phyloP scores from a whole-genome alignment of 2,329 filamentous ascomycete genomes.

The Fusarium clavum region DNA sequence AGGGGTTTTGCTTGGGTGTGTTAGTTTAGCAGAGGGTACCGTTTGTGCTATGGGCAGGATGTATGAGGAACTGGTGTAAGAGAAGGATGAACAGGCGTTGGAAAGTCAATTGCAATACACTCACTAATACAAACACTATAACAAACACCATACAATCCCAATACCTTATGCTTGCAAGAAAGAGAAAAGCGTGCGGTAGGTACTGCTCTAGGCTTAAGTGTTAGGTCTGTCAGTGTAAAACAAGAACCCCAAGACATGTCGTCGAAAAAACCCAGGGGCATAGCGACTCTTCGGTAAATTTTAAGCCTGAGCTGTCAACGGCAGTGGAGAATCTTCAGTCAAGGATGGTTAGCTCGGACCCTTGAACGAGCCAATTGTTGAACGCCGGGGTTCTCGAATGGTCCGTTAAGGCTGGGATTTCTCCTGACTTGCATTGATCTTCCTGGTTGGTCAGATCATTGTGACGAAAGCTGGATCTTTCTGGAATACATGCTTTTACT shows the following conservation, averaged over 20 bases:
- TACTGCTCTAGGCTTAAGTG: too few relatives aligned
- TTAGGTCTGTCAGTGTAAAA: background rate
- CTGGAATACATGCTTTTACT: background rate
- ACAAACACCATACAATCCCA: too few relatives aligned
- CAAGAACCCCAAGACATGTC: slow-evolving; percentile 21
- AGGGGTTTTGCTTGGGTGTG: background rate
- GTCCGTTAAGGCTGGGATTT: background rate
- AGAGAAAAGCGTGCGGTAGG: too few relatives aligned
- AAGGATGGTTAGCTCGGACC: background rate
- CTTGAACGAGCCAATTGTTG: background rate
- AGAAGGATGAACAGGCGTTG: background rate
- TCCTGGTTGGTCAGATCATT: background rate
- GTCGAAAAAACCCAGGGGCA: slow-evolving; percentile 32
- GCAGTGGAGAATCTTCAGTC: background rate
- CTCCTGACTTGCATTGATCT: background rate
- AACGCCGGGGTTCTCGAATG: background rate
- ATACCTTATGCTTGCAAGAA: too few relatives aligned
- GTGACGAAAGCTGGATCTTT: background rate
- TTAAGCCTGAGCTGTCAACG: slow-evolving; percentile 1
- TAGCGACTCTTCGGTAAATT: slow-evolving; percentile 32
- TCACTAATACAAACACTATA: background rate
- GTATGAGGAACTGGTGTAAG: background rate
- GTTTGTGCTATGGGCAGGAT: too few relatives aligned
- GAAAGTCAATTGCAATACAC: background rate
- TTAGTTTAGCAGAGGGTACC: too few relatives aligned